A percentile compares a stretch with the other conserved stretches of the same genome.
Conservation (phyloP, 257 asterid genomes). For the Penstemon newberryi region DNA sequence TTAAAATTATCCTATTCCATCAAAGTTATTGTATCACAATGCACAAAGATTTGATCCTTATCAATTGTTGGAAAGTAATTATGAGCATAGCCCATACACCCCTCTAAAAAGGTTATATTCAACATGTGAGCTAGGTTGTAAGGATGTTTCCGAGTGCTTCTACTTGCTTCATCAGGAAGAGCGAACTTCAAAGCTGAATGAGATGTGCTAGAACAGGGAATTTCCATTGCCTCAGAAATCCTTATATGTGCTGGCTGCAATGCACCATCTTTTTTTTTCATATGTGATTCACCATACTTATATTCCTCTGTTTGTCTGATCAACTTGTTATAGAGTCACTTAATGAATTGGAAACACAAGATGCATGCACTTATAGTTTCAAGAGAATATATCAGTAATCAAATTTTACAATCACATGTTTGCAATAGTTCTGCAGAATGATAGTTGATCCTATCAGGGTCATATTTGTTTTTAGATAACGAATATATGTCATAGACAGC, state of each 20-base stretch:
- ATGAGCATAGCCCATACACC: no score
- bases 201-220: no score
- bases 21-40: background rate
- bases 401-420: background rate
- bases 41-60: background rate
- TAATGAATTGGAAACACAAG: slow-evolving; percentile 5
- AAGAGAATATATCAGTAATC: background rate
- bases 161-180: no score
- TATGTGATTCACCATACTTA: slow-evolving; percentile 5
- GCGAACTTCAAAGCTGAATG: no score
- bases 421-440: slow-evolving; percentile 8
- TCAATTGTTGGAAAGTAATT: background rate
- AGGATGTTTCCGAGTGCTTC: no score
- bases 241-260: background rate
- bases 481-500: background rate
- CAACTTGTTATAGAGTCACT: background rate
- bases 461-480: background rate
- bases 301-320: slow-evolving; percentile 9
- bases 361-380: background rate
- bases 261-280: slow-evolving; percentile 6
- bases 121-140: no score
- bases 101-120: no score
- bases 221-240: background rate
- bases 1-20: slow-evolving; percentile 3
- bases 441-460: background rate